These are phyloP conservation scores for Rhizopus delemar DNA, from an alignment of 371 early-diverging fungal genomes.

Conservation along the genomic window DNA sequence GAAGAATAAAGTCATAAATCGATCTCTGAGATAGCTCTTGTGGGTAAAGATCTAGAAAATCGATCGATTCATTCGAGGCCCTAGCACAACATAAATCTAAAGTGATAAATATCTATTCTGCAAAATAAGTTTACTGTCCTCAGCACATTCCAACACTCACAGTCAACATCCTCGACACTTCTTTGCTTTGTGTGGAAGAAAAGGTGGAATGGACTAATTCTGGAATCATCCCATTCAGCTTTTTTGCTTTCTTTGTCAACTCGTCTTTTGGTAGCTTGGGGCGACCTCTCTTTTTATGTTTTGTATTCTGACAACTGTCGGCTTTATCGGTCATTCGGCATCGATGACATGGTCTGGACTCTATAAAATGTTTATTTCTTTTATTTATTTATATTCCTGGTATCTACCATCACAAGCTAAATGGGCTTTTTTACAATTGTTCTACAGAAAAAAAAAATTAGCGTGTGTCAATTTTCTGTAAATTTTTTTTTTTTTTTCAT, in stretches of 20 bases:
- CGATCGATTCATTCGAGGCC: constrained; percentile 23
- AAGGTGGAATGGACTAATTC: constrained; percentile 9
- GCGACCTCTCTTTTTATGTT: constrained; percentile 32
- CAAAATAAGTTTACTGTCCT: neutral
- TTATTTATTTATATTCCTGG: neutral
- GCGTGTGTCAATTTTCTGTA: constrained; percentile 2
- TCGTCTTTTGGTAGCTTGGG: constrained; percentile 24
- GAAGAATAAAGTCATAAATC: constrained; percentile 27
- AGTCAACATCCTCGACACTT: neutral
- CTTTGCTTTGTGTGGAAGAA: constrained; percentile 2
- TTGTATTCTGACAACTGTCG: constrained; percentile 24
- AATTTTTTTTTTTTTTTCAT: neutral
- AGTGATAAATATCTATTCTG: constrained; percentile 18
- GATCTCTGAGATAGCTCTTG: constrained; percentile 30
- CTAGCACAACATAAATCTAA: constrained; percentile 32
- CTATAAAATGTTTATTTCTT: neutral
- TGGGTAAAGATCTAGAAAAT: constrained; percentile 24
- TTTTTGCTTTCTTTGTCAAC: constrained; percentile 12
- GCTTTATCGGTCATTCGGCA: constrained; percentile 23
- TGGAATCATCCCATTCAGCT: constrained; percentile 4
- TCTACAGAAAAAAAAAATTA: constrained; percentile 5
- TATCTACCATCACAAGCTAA: constrained; percentile 29
- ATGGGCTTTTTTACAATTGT: constrained; percentile 31
- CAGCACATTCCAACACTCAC: neutral
- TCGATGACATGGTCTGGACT: constrained; percentile 27